Percentiles rank a stretch among this genome's conserved stretches.
These are phyloP conservation scores for Aspergillus brasiliensis DNA, from an alignment of 2,329 filamentous ascomycete genomes.

Conservation along the genomic window DNA sequence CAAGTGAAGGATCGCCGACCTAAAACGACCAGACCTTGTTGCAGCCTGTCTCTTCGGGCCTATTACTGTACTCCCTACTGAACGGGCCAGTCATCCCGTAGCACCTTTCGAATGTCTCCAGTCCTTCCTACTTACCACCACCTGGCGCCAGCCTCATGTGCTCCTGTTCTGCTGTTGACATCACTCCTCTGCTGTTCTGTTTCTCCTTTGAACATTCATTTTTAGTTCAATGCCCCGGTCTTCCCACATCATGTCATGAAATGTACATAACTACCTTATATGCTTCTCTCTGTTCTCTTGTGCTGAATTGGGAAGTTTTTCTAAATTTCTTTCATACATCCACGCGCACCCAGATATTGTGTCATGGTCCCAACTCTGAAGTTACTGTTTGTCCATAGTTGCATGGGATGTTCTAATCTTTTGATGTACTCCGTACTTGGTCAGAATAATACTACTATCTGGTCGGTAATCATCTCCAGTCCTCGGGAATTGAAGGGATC, in stretches of 20 bases:
- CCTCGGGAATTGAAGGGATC: background rate
- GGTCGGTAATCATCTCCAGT: background rate
- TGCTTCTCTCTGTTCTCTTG: constrained; percentile 1
- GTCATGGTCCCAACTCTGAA: background rate
- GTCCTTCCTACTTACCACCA: background rate
- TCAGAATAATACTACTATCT: background rate
- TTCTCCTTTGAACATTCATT: background rate
- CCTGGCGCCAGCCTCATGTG: too few relatives aligned
- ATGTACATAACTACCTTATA: constrained; percentile 33
- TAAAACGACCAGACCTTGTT: background rate
- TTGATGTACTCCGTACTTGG: background rate
- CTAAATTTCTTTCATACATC: too few relatives aligned
- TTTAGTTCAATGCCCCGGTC: constrained; percentile 7
- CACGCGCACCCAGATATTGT: background rate
- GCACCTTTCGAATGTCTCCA: background rate
- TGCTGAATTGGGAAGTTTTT: background rate
- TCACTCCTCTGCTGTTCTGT: background rate
- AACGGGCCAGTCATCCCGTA: background rate
- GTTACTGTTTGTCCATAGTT: background rate
- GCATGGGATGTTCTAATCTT: background rate
- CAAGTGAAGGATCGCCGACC: background rate
- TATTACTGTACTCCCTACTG: background rate
- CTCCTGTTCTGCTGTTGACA: too few relatives aligned
- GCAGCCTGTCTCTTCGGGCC: background rate
- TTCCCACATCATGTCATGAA: constrained; percentile 27